Conservation (phyloP, 2,329 filamentous ascomycete genomes). For the Clathrospora elynae region DNA sequence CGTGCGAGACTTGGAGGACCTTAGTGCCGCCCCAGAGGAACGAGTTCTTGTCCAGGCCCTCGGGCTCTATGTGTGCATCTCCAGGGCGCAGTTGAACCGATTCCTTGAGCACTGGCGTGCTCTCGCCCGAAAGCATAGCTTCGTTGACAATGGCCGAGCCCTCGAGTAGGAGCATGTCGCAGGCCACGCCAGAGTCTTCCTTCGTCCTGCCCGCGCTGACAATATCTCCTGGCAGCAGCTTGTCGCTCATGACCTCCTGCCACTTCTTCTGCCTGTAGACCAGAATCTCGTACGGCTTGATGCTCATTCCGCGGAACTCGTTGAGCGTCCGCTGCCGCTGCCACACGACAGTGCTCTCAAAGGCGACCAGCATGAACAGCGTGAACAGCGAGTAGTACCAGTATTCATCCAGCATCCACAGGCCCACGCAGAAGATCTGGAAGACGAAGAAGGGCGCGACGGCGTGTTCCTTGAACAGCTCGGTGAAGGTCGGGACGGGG, state of each 20-base stretch:
- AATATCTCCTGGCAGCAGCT: conserved; percentile 88
- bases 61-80: conserved; percentile 79
- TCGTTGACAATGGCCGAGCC: conserved; percentile 98
- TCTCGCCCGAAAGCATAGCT: conserved; percentile 98
- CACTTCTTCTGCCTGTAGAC: conserved; percentile 87
- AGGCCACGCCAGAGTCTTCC: conserved; percentile 95
- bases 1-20: conserved; percentile 92
- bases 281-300: conserved; percentile 96
- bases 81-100: conserved; percentile 87
- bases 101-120: conserved; percentile 94
- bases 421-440: conserved; percentile 95
- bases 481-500: conserved; percentile 90
- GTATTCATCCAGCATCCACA: conserved; percentile 99
- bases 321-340: conserved; percentile 93
- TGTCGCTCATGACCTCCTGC: conserved; percentile 87
- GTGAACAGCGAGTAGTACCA: conserved; percentile 99
- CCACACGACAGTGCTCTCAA: conserved; percentile 99
- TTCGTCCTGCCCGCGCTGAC: conserved; percentile 92
- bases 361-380: conserved; percentile 95
- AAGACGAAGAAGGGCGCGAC: conserved; percentile 99
- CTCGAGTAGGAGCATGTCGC: conserved; percentile 94
- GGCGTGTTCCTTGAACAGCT: conserved; percentile 97
- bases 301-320: conserved; percentile 98
- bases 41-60: conserved; percentile 93
- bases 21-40: conserved; percentile 98